These are phyloP conservation scores for Fomitopsis pulvina DNA, from an alignment of 768 basidiomycete species.

Conservation along the genomic window DNA sequence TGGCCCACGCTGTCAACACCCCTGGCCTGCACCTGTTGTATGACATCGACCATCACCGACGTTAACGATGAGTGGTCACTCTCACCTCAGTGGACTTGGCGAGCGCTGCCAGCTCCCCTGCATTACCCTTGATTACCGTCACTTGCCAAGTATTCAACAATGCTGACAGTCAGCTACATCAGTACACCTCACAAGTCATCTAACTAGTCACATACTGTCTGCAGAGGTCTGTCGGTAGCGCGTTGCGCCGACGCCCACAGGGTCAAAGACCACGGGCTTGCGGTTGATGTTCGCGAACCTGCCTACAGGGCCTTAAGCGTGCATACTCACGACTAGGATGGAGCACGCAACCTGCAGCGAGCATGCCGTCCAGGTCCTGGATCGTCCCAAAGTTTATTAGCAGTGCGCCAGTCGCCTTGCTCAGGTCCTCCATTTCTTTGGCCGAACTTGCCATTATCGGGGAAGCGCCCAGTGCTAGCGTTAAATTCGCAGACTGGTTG, in stretches of 20 bases:
- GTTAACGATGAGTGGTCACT: neutral
- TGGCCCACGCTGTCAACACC: constrained; percentile 84
- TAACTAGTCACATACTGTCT: constrained; percentile 32
- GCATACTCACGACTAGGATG: too few species aligned
- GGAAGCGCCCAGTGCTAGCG: constrained; percentile 80
- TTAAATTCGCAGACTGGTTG: constrained; percentile 87
- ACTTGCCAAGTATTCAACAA: constrained; percentile 76
- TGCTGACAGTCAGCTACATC: constrained; percentile 29
- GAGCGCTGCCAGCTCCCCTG: constrained; percentile 78
- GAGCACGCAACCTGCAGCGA: constrained; percentile 53
- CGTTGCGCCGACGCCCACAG: constrained; percentile 88
- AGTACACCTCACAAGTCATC: neutral
- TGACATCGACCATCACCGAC: neutral
- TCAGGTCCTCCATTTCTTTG: constrained; percentile 77
- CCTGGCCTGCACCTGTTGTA: constrained; percentile 53
- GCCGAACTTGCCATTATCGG: constrained; percentile 92
- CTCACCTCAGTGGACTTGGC: constrained; percentile 70
- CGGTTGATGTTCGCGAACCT: constrained; percentile 55
- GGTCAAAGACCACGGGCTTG: constrained; percentile 84
- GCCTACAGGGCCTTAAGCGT: too few species aligned
- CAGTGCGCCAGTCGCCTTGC: constrained; percentile 55
- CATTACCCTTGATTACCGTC: constrained; percentile 92
- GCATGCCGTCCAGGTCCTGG: constrained; percentile 64
- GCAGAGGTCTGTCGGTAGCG: constrained; percentile 57
- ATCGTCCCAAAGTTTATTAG: constrained; percentile 88